Evolutionary conservation across 176 grass and related monocot genomes (phyloP), one percentile per base, ranked within the genome.

Genomic region (Triticum monococcum): DNA sequence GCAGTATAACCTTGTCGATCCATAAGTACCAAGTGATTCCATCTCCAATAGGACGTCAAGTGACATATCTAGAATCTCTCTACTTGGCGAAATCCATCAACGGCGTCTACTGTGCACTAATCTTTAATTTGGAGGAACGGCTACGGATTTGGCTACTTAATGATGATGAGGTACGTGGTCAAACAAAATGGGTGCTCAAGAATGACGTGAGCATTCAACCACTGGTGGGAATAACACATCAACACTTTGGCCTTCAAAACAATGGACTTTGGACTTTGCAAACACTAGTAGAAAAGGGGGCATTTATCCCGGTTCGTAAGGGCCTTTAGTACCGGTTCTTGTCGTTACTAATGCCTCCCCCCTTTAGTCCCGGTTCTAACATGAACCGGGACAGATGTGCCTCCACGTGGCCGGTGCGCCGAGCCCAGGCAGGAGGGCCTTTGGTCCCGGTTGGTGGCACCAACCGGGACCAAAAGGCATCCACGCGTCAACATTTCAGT

Each of bases 151-250:
- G 67, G 67, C 17, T 69, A 4, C 67, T 69, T 50, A 43, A 43
- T 43, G 46, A 48, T 69, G 45, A 50, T 69, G 67, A 36, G 32
- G 17, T 37, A 69, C 57, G 48, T 2, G 18, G 28, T 56, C 65
- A 70, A 33, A 36, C 68, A 13, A 66, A 82, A n/a, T 82, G 80
- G 80, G 80, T 71, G 46, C 33, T 83, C 22, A 72, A 59, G 31
- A 72, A 14, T 37, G 10, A 83, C 22, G 68, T 83, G 12, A 72
- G 7, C 66, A 68, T 68, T 20, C 7, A 68, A 20, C 32, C 66
- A 36, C 31, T 69, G 20, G 66, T 69, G 17, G 4, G 32, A 36
- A 22, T 69, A 69, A 20, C 18, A 33, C 32, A 5, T 69, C 8
- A 36, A 36, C 8, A 36, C 32, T 10, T 69, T 1, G 17, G 31